phyloP scores from a whole-genome alignment of 2,329 filamentous ascomycete species.

The Coleophoma eucalyptorum region DNA sequence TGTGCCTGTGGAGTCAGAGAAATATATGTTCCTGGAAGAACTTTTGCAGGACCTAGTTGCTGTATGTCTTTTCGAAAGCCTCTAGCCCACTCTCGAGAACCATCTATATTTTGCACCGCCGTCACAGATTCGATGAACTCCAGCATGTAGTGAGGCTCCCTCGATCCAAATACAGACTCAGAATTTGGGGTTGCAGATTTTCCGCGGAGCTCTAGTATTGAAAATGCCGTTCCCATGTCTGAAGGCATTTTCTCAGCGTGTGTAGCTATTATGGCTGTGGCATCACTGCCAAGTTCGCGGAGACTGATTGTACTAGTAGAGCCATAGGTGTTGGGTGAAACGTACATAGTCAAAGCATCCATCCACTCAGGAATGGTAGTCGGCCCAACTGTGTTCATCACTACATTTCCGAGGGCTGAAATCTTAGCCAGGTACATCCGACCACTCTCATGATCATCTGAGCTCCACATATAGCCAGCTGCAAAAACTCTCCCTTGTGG shows the following conservation, averaged over 20 bases:
- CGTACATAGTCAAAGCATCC: constrained; percentile 2
- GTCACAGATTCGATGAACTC: constrained; percentile 28
- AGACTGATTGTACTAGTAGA: constrained; percentile 6
- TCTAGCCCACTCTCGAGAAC: too few species aligned
- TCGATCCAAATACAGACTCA: constrained; percentile 26
- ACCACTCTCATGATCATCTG: constrained; percentile 26
- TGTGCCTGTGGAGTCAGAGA: too few species aligned
- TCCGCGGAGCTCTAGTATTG: constrained; percentile 26
- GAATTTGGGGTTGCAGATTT: constrained; percentile 10
- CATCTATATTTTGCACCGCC: too few species aligned
- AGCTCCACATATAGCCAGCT: constrained; percentile 28
- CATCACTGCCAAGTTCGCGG: constrained; percentile 5
- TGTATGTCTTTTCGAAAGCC: too few species aligned
- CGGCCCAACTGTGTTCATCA: constrained; percentile 23
- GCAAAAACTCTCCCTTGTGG: constrained; percentile 25
- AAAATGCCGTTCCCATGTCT: constrained; percentile 23
- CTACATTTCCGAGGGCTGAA: constrained; percentile 21
- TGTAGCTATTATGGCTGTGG: constrained; percentile 1
- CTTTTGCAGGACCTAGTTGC: too few species aligned
- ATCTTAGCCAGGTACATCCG: constrained; percentile 24
- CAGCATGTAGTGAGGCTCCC: constrained; percentile 30
- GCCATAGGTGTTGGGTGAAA: constrained; percentile 5
- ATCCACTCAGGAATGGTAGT: constrained; percentile 18
- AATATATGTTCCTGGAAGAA: too few species aligned
- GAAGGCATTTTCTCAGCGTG: constrained; percentile 16